phyloP scores from a whole-genome alignment of 1,139 yeast species.

The Taiozyma onychis region DNA sequence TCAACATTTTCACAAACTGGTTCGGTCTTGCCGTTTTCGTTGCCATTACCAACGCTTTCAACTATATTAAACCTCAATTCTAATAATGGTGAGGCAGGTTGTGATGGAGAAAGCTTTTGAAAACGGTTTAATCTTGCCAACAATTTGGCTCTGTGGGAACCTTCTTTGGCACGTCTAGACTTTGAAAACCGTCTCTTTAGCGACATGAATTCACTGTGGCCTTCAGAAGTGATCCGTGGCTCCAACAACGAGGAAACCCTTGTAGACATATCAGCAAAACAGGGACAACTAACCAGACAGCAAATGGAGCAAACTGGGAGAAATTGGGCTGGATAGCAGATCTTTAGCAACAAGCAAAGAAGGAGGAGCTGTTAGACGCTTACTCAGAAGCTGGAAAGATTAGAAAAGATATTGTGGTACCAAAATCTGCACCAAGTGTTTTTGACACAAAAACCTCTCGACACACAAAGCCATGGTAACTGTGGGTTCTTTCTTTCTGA shows the following conservation, averaged over 20 bases:
- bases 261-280: neutral
- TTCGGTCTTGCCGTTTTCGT: neutral
- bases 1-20: constrained; percentile 3
- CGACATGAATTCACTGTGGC: neutral
- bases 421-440: neutral
- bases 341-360: neutral
- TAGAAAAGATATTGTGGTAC: neutral
- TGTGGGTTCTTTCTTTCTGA: neutral
- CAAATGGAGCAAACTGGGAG: neutral
- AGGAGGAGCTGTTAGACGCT: neutral
- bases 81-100: neutral
- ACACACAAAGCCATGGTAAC: neutral
- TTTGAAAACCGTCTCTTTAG: neutral
- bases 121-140: neutral
- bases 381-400: neutral
- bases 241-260: neutral
- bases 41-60: neutral
- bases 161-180: constrained; percentile 1
- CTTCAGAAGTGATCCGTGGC: neutral
- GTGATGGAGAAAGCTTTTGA: neutral
- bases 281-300: neutral
- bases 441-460: neutral
- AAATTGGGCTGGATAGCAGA: neutral
- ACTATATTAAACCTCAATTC: neutral
- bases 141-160: neutral